These are phyloP conservation scores for Epicoccum nigrum DNA, from an alignment of 2,329 filamentous ascomycete genomes.

Conservation along the genomic window DNA sequence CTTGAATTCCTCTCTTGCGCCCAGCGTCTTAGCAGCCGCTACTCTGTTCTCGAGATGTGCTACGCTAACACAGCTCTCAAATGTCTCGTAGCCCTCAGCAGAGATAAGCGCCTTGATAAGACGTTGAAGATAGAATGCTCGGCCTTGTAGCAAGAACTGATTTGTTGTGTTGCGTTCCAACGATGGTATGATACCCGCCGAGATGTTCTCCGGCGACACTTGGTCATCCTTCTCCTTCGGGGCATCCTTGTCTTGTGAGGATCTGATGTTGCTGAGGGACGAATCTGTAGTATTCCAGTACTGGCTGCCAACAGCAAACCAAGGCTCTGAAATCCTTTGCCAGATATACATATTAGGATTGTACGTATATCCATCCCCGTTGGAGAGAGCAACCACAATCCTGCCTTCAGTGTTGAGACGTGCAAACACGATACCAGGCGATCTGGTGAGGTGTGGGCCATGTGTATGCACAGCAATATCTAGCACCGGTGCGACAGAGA, in stretches of 20 bases:
- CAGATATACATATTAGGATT: slow-evolving; percentile 84
- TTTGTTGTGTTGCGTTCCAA: slow-evolving; percentile 94
- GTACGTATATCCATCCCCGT: slow-evolving; percentile 94
- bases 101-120: slow-evolving; percentile 89
- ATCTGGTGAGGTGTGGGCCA: slow-evolving; percentile 76
- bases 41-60: slow-evolving; percentile 95
- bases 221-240: slow-evolving; percentile 53
- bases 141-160: slow-evolving; percentile 87
- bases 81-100: slow-evolving; percentile 87
- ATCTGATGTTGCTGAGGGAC: slow-evolving; percentile 79
- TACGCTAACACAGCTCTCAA: slow-evolving; percentile 89
- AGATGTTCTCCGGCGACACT: slow-evolving; percentile 67
- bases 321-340: slow-evolving; percentile 94
- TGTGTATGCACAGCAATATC: slow-evolving; percentile 84
- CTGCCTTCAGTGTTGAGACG: slow-evolving; percentile 87
- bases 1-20: slow-evolving; percentile 88
- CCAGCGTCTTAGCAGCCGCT: slow-evolving; percentile 83
- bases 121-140: slow-evolving; percentile 88
- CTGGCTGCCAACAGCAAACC: slow-evolving; percentile 97
- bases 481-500: slow-evolving; percentile 86
- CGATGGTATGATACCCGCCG: slow-evolving; percentile 89
- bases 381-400: slow-evolving; percentile 87
- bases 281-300: slow-evolving; percentile 99
- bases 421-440: slow-evolving; percentile 86
- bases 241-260: slow-evolving; percentile 53